Conservation (phyloP, 441 rosid species). For the Jatropha multifida region DNA sequence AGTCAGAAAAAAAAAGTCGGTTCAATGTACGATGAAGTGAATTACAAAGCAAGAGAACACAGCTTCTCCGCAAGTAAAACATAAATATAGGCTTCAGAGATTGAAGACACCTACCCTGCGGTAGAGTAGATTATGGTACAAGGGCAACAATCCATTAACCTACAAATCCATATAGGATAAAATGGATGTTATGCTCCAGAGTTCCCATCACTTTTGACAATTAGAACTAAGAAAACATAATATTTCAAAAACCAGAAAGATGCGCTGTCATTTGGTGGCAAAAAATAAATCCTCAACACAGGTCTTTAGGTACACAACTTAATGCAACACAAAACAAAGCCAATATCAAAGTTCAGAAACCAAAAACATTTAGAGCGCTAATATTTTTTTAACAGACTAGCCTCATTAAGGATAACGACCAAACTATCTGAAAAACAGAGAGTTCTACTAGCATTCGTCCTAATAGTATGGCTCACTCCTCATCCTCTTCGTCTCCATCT, state of each 20-base stretch:
- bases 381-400: conserved; percentile 2
- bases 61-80: no score
- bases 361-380: neutral
- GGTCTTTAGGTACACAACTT: conserved; percentile 5
- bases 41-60: no score
- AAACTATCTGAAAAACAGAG: neutral
- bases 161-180: no score
- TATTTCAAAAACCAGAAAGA: neutral
- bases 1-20: no score
- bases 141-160: no score
- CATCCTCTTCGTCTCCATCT: conserved; percentile 46
- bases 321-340: neutral
- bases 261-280: neutral
- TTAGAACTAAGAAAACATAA: neutral
- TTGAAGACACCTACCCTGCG: no score
- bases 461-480: conserved; percentile 14
- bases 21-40: no score
- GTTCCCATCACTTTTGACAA: neutral
- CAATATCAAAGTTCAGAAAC: neutral
- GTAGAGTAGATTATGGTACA: no score
- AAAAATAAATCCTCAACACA: conserved; percentile 5
- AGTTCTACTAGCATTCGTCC: neutral
- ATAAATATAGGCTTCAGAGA: no score
- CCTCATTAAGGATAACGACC: neutral
- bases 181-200: no score